Base-by-base conservation (phyloP, 2,329 filamentous ascomycete genomes). In the Teratosphaeria epicoccoides region DNA sequence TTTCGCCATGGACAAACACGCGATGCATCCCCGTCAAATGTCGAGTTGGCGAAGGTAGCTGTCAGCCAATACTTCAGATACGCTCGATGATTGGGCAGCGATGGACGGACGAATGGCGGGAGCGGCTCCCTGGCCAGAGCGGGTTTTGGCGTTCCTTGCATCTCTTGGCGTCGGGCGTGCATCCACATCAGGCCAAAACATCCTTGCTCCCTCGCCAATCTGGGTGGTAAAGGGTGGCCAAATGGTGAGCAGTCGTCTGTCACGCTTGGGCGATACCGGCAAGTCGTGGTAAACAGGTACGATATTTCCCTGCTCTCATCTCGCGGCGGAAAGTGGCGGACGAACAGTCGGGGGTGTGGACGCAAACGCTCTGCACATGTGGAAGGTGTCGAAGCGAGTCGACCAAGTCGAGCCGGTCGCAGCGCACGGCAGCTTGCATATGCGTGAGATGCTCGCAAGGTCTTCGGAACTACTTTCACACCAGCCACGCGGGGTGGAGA, bases 361-460 rank as follows among this genome's bases (percentile, higher is more conserved):
- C 5, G 29, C 29, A 37, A 37, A 37, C 29, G 29, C 29, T 28
- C 26, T 28, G 26, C 26, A 28, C 26, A 12, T 12, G 9, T 37
- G 29, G 4, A 14, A 37, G 29, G 17, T 14, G 14, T n/a, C 14
- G 29, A 14, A 37, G 12, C 29, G 29, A 37, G 4, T 37, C 29
- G 11, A 37, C 14, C 29, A 37, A 37, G 29, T 37, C 29, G 48
- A 44, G 10, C 12, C 11, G n/a, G n/a, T 40, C 7, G 23, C 17
- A 50, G 43, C 37, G 25, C 49, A 28, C 49, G 49, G 49, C 49
- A 28, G 49, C 40, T 25, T 24, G 40, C 49, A 45, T 44, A 46
- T 33, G 49, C 25, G 26, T 28, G 26, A 28, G 33, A 14, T 40
- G 33, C 33, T 40, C n/a, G 33, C n/a, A 2, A 17, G n/a, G n/a